Evolutionary conservation across 768 basidiomycete genomes (phyloP), one percentile per base, ranked within the genome.

Genomic region (Leccinellum luteum): DNA sequence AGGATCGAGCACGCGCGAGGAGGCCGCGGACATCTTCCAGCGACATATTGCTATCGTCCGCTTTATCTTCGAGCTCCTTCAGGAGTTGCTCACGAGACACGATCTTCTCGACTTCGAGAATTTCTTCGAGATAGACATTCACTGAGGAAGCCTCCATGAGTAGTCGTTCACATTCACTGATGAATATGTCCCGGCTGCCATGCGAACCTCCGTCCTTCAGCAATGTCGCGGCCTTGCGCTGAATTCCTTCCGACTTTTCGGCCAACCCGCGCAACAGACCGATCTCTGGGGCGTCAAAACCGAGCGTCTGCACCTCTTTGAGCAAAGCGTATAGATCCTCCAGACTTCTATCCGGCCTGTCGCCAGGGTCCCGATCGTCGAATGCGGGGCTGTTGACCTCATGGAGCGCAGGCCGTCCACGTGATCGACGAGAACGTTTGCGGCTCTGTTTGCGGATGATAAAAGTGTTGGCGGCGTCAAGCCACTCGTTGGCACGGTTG

Each of bases 201-300:
- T 77, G 76, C 7, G 69, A 58, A 10, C 72, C 67, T 1, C 75
- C 74, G 1, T 79, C 69, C 44, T 72, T 69, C 49, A 92, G 79
- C 10, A 92, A 69, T 8, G 69, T 61, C 14, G 71, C 69, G 6
- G 89, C 88, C 68, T 82, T 82, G 50, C 69, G 64, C 63, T 81
- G 85, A 48, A 82, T 81, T 35, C 85, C 82, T 64, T 91, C 87
- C 6, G 89, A 86, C 58, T 84, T 81, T 48, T 80, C 73, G 7
- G 81, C 84, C 38, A 91, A 74, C 15, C 65, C 70, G 48, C 75
- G 78, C 28, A 92, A 79, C 6, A 74, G 67, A 13, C 68, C 74
- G 28, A 93, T 87, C 72, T 97, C 94, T 5, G 83, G 81, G 48
- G 86, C 82, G 59, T 96, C 92, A 64, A 97, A 97, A 0, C 92